Percentiles rank a stretch among this genome's conserved stretches.
phyloP scores from a whole-genome alignment of 192 early-diverging fungal genomes.

The Geranomyces michiganensis region DNA sequence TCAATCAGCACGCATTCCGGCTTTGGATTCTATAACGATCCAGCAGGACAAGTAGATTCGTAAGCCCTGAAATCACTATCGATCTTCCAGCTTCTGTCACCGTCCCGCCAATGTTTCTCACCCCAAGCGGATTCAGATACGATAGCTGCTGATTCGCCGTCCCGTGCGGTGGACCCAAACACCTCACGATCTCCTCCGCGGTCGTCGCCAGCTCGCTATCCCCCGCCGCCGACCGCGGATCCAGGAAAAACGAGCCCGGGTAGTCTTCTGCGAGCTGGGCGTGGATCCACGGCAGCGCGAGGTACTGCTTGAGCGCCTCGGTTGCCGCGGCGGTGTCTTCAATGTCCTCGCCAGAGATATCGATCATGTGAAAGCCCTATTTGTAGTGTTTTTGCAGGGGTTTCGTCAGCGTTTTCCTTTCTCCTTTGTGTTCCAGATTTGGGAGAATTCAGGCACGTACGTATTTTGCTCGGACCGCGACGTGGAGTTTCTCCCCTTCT shows the following conservation, averaged over 20 bases:
- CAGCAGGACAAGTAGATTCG: background rate
- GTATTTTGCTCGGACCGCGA: too few relatives aligned
- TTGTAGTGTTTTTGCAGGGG: too few relatives aligned
- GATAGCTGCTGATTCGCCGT: background rate
- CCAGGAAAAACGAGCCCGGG: background rate
- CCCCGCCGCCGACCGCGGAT: background rate
- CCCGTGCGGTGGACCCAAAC: background rate
- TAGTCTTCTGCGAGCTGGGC: background rate
- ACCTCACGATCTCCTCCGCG: background rate
- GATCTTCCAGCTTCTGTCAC: background rate
- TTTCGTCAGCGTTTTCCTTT: too few relatives aligned
- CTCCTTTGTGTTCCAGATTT: too few relatives aligned
- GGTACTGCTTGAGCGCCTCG: background rate
- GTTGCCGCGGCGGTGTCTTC: background rate
- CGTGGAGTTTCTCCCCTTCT: too few relatives aligned
- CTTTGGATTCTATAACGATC: background rate
- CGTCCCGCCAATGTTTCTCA: background rate
- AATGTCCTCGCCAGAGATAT: constrained; percentile 5
- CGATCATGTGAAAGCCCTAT: constrained; percentile 1
- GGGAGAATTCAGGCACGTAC: too few relatives aligned
- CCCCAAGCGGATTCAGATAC: background rate
- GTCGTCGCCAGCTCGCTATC: background rate
- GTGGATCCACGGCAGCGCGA: background rate
- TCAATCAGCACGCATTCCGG: constrained; percentile 3
- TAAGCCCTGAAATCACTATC: background rate